Evolutionary conservation across 176 grass and related monocot genomes (phyloP), one percentile per base, ranked within the genome.

Genomic region (Oropetium thomaeum): DNA sequence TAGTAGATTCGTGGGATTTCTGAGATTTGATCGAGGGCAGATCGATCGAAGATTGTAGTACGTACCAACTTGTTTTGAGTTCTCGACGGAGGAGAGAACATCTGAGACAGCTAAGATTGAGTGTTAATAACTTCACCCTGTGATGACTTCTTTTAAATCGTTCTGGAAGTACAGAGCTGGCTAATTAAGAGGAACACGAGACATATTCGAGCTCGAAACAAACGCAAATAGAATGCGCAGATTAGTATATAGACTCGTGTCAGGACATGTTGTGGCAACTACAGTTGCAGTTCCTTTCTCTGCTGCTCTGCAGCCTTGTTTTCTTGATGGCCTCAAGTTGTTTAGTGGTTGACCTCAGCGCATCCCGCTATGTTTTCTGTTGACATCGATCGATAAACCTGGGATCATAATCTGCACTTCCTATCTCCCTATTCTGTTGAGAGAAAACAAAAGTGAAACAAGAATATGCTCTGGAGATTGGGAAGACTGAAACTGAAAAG

Each of bases 321-420:
- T 57, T 49, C 72, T 63, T 64, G 34, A 42, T 38, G 26, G 39
- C 47, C 25, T 55, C 30, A 55, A 10, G 26, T 74, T 88, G 13
- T 86, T 76, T 86, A 87, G n/a, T 79, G 75, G 69, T 88, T 88
- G 75, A 75, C 80, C 64, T 55, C 1, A 54, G 41, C 35, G 41
- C 35, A 3, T 27, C 42, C 66, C 53, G 37, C 12, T 10, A 10
- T 68, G 34, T 62, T 59, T 73, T 52, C 49, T 12, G 80, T n/a
- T 74, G 74, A 58, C 79, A 66, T 33, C 13, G 25, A 66, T 33
- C 13, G 25, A 32, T 29, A 25, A 87, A 33, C 51, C 65, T 83
- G 60, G 43, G 53, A 59, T 32, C 59, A 27, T 82, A 65, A 55
- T 48, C 26, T 80, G 33, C 25, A 38, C 59, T 47, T 59, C 40